These are phyloP conservation scores for Przewalskia tangutica DNA, from an alignment of 257 asterid species.

Conservation along the genomic window DNA sequence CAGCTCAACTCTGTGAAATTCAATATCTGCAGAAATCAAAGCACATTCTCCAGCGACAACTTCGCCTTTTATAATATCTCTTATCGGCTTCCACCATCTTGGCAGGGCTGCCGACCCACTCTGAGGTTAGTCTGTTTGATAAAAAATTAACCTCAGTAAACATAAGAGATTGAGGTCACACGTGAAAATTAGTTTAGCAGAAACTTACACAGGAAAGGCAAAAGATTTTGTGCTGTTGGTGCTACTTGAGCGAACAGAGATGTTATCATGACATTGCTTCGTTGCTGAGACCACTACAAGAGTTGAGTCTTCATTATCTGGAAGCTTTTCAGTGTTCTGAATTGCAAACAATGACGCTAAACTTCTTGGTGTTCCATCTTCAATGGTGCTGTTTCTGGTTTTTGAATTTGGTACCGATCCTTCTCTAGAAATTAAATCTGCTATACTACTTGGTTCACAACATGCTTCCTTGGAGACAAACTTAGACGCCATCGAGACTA, in stretches of 20 bases:
- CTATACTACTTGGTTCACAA: background rate
- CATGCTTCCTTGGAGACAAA: background rate
- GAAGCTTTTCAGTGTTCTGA: background rate
- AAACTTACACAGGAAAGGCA: conserved; percentile 26
- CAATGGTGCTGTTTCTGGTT: background rate
- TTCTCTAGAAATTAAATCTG: background rate
- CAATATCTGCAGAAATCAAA: conserved; percentile 1
- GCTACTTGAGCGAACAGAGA: conserved; percentile 25
- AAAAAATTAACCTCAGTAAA: background rate
- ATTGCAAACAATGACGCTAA: background rate
- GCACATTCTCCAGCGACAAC: conserved; percentile 12
- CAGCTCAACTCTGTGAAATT: background rate
- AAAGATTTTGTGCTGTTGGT: conserved; percentile 25
- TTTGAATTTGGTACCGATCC: background rate
- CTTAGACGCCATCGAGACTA: background rate
- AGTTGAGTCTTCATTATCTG: conserved; percentile 5
- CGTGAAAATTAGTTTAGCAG: background rate
- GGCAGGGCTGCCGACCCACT: conserved; percentile 20
- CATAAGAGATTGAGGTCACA: background rate
- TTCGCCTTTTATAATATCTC: background rate
- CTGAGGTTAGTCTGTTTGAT: conserved; percentile 15
- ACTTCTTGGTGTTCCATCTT: background rate
- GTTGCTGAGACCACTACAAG: background rate
- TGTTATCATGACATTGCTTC: conserved; percentile 7
- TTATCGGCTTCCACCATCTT: conserved; percentile 14